A percentile compares a stretch with the other conserved stretches of the same genome.
Evolutionary conservation across 1,284 basidiomycete species (phyloP).

Genomic region (Inonotus obliquus): DNA sequence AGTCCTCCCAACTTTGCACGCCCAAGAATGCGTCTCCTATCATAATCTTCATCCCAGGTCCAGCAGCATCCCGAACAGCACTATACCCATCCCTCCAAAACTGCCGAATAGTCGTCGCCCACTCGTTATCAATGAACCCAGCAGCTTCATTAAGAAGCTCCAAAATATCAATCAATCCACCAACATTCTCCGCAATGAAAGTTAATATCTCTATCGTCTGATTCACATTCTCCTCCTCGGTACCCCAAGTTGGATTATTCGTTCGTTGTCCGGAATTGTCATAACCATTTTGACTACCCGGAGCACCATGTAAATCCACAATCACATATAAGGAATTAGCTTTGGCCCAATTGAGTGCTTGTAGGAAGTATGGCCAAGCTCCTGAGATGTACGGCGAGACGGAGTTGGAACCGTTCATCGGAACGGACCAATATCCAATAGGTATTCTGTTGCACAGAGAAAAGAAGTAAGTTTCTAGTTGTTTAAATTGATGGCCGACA

Average conservation of each 20-base stretch:
- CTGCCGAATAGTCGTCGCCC: slow-evolving; percentile 38
- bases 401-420: slow-evolving; percentile 45
- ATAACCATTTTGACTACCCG: slow-evolving; percentile 70
- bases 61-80: slow-evolving; percentile 44
- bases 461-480: not conserved
- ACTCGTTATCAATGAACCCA: slow-evolving; percentile 41
- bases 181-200: slow-evolving; percentile 51
- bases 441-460: slow-evolving; percentile 60
- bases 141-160: slow-evolving; percentile 66
- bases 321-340: slow-evolving; percentile 55
- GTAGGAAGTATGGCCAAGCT: slow-evolving; percentile 65
- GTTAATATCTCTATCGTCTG: slow-evolving; percentile 62
- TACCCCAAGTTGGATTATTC: slow-evolving; percentile 58
- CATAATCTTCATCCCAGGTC: slow-evolving; percentile 50
- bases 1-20: slow-evolving; percentile 60
- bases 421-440: slow-evolving; percentile 74
- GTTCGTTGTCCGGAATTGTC: slow-evolving; percentile 83
- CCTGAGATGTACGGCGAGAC: slow-evolving; percentile 56
- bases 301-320: slow-evolving; percentile 68
- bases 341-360: slow-evolving; percentile 62
- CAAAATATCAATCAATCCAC: slow-evolving; percentile 51
- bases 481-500: not conserved
- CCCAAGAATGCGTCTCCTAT: slow-evolving; percentile 73
- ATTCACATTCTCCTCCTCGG: slow-evolving; percentile 48
- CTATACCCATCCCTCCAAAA: slow-evolving; percentile 57